phyloP scores from a whole-genome alignment of 225 moss, liverwort and hornwort species.

The Antitrichia curtipendula region DNA sequence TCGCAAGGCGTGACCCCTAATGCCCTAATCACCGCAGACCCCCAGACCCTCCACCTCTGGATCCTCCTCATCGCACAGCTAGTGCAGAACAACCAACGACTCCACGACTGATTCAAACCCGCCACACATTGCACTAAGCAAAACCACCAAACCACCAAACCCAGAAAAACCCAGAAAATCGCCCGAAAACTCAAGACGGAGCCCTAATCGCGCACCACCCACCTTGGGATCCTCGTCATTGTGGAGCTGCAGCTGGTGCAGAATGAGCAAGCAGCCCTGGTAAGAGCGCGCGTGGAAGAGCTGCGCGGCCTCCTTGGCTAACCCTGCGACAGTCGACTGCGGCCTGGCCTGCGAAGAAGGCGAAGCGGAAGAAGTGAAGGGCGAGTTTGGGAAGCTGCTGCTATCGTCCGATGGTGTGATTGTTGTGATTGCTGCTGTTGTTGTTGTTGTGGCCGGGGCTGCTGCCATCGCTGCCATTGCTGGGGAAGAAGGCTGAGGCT shows the following conservation, averaged over 20 bases:
- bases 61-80: constrained; percentile 81
- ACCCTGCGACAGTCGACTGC: constrained; percentile 53
- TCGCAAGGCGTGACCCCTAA: not conserved
- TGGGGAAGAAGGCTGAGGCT: not conserved
- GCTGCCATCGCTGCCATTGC: not conserved
- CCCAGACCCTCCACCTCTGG: constrained; percentile 13
- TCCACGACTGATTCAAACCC: not conserved
- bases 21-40: not conserved
- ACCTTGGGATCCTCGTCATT: constrained; percentile 90
- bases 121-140: not conserved
- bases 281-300: constrained; percentile 80
- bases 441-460: not conserved
- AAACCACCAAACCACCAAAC: not conserved
- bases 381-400: not conserved
- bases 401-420: not conserved
- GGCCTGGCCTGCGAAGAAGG: not conserved
- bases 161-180: not conserved
- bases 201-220: not conserved
- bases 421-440: not conserved
- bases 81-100: constrained; percentile 49
- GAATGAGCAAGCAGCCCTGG: constrained; percentile 63
- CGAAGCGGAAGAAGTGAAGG: not conserved
- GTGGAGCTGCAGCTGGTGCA: constrained; percentile 79
- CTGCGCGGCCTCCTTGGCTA: constrained; percentile 85
- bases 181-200: not conserved